These are phyloP conservation scores for Ordospora pajunii DNA, from an alignment of 371 early-diverging fungal genomes.

Conservation along the genomic window DNA sequence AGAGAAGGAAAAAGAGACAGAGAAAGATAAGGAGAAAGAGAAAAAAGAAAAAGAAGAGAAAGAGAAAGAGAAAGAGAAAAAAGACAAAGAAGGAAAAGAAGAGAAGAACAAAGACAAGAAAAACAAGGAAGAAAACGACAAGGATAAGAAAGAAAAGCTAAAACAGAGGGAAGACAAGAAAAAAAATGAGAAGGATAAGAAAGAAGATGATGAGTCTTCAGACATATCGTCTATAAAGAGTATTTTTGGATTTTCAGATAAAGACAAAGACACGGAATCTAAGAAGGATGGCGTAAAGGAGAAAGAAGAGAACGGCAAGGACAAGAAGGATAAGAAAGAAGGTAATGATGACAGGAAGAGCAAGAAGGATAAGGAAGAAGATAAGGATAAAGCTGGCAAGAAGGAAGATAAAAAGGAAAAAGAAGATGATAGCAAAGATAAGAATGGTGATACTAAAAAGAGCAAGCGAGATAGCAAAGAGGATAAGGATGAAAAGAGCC, in stretches of 20 bases:
- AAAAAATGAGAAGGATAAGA: neutral
- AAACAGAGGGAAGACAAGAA: neutral
- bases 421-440: neutral
- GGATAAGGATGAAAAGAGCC: neutral
- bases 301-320: neutral
- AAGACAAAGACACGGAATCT: neutral
- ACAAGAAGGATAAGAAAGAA: neutral
- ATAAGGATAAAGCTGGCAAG: neutral
- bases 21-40: neutral
- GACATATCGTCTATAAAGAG: neutral
- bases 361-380: neutral
- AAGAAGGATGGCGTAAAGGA: slow-evolving; percentile 14
- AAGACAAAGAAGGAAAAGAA: neutral
- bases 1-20: slow-evolving; percentile 11
- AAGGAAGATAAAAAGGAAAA: neutral
- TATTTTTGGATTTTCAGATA: neutral
- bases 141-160: neutral
- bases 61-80: neutral
- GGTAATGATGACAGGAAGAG: neutral
- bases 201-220: neutral
- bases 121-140: slow-evolving; percentile 13
- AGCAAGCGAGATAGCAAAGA: neutral
- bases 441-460: neutral
- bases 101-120: neutral
- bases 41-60: neutral